Percentiles rank a stretch among this genome's conserved stretches.
phyloP scores from a whole-genome alignment of 495 filamentous ascomycete genomes.

The Penicillium roqueforti region DNA sequence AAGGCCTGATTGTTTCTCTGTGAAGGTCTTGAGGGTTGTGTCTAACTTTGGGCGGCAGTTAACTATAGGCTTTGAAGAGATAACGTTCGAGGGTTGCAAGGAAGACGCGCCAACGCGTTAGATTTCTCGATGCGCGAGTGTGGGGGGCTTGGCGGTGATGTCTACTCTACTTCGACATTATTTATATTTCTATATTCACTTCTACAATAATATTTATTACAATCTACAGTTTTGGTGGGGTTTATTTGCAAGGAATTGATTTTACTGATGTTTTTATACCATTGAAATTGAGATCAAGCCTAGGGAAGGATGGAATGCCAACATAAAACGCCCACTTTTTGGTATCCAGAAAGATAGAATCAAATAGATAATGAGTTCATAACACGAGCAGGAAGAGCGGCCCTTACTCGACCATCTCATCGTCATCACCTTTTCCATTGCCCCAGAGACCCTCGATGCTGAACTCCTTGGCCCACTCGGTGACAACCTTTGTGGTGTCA shows the following conservation, averaged over 20 bases:
- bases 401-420: slow-evolving; percentile 44
- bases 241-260: not conserved
- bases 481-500: slow-evolving; percentile 83
- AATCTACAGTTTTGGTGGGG: not conserved
- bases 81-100: not conserved
- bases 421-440: slow-evolving; percentile 48
- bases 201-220: not conserved
- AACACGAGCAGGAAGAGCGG: slow-evolving; percentile 10
- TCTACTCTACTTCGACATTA: slow-evolving; percentile 1
- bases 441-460: slow-evolving; percentile 94
- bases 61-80: not conserved
- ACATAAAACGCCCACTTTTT: slow-evolving; percentile 34
- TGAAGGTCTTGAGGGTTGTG: not conserved
- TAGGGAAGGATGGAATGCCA: slow-evolving; percentile 16
- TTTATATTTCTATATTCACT: not conserved
- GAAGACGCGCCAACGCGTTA: slow-evolving; percentile 27
- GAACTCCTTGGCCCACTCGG: slow-evolving; percentile 93
- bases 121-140: slow-evolving; percentile 10
- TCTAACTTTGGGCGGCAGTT: not conserved
- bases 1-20: not conserved
- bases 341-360: slow-evolving; percentile 30
- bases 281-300: slow-evolving; percentile 8
- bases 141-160: slow-evolving; percentile 16
- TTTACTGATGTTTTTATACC: slow-evolving; percentile 4
- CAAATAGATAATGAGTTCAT: slow-evolving; percentile 28